These are phyloP conservation scores for Trametes elegans DNA, from an alignment of 768 basidiomycete genomes.

Conservation along the genomic window DNA sequence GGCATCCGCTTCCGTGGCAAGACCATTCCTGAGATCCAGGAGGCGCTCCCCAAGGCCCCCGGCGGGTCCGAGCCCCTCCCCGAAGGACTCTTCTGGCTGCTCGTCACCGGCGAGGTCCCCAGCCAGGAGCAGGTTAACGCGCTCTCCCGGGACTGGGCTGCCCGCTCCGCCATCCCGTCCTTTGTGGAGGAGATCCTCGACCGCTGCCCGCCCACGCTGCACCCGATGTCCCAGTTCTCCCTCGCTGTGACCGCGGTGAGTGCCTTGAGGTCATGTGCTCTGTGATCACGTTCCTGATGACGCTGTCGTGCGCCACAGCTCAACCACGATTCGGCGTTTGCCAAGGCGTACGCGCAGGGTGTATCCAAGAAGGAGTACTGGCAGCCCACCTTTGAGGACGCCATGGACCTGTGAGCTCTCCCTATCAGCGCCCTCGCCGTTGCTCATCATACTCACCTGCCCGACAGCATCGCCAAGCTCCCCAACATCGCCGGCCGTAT, in stretches of 20 bases:
- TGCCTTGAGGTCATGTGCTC: slow-evolving; percentile 16
- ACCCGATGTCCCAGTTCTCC: slow-evolving; percentile 99
- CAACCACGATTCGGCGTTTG: slow-evolving; percentile 95
- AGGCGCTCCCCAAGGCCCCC: slow-evolving; percentile 84
- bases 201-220: slow-evolving; percentile 87
- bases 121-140: slow-evolving; percentile 84
- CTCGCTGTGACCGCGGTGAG: slow-evolving; percentile 90
- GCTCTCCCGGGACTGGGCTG: slow-evolving; percentile 93
- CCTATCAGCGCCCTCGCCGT: neutral
- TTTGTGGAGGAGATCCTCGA: slow-evolving; percentile 98
- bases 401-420: slow-evolving; percentile 71
- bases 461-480: slow-evolving; percentile 83
- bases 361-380: slow-evolving; percentile 96
- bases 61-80: slow-evolving; percentile 90
- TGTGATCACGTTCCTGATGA: neutral
- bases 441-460: neutral
- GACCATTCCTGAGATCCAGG: slow-evolving; percentile 88
- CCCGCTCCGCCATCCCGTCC: slow-evolving; percentile 84
- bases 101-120: slow-evolving; percentile 93
- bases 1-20: slow-evolving; percentile 98
- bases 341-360: slow-evolving; percentile 90
- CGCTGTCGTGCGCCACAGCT: slow-evolving; percentile 43
- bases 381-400: slow-evolving; percentile 89
- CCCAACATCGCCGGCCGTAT: slow-evolving; percentile 95
- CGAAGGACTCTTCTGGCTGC: slow-evolving; percentile 93